phyloP scores from a whole-genome alignment of 1,284 basidiomycete genomes.

The Cronartium ribicola region DNA sequence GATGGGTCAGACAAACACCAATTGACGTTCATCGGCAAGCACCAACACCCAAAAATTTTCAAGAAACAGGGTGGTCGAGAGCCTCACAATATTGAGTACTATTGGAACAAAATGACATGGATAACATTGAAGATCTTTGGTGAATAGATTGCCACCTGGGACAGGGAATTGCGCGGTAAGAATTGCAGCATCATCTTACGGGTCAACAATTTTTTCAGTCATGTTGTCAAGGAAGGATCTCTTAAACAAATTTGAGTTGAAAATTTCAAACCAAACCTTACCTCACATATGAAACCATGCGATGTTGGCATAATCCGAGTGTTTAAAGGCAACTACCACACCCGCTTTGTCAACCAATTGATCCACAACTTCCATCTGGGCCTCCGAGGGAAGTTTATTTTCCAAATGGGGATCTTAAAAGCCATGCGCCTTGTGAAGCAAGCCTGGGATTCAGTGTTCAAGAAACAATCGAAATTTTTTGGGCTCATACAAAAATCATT shows the following conservation, averaged over 20 bases:
- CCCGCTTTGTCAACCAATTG: neutral
- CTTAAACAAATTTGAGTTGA: neutral
- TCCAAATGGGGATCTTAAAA: neutral
- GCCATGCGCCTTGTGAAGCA: neutral
- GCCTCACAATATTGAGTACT: slow-evolving; percentile 12
- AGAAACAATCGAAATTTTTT: neutral
- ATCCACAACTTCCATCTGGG: neutral
- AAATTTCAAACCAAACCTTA: slow-evolving; percentile 19
- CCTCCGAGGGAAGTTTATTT: neutral
- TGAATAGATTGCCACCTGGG: slow-evolving; percentile 1
- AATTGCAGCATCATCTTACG: slow-evolving; percentile 18
- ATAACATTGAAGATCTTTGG: slow-evolving; percentile 9
- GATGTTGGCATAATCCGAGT: slow-evolving; percentile 18
- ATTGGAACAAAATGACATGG: slow-evolving; percentile 9
- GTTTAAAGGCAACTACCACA: slow-evolving; percentile 10
- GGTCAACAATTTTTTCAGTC: slow-evolving; percentile 9
- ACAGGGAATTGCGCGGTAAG: neutral
- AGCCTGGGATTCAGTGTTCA: neutral
- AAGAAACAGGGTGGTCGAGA: neutral
- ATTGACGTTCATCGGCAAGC: slow-evolving; percentile 10
- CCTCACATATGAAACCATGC: slow-evolving; percentile 16
- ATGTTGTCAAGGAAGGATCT: neutral
- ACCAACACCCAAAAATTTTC: slow-evolving; percentile 5
- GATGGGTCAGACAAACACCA: slow-evolving; percentile 1
- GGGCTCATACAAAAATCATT: too few species aligned